Evolutionary conservation across 306 rosid genomes (phyloP), one percentile per base, ranked within the genome.

Genomic region (Prunus davidiana): DNA sequence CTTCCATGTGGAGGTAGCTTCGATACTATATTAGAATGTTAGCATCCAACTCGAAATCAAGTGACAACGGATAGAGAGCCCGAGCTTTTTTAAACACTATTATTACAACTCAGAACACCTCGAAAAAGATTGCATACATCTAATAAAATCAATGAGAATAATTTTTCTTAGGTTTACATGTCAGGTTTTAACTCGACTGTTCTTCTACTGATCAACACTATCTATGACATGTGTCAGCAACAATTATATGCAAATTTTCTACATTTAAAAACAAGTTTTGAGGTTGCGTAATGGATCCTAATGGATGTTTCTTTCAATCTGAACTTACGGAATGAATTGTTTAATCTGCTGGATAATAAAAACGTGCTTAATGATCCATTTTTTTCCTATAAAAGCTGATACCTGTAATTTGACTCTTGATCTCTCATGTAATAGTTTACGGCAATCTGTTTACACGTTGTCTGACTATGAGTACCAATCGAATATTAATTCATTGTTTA

Each of bases 281-380:
- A 67, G 12, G 57, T 25, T 69, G 60, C 60, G 45, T 12, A 9
- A 7, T 67, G 12, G 18, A 12, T 49, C 24, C 45, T 19, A 20
- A 16, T 38, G 52, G 15, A 69, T 68, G 43, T 69, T 15, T 64
- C 12, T 77, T 8, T 77, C 43, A 2, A 38, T 38, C 76, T 45
- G 5, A 0, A 5, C 73, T 52, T 10, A 79, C 78, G 78, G 16
- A 65, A 79, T 55, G 47, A 14, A 14, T 24, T 65, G 1, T 24
- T 47, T 52, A 55, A 69, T 1, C 2, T 13, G 12, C 50, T 16
- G 19, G 61, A 79, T 15, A 43, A 65, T 25, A 41, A 79, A 79
- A 72, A 78, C 78, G 78, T 79, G 82, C 68, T 20, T 55, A 73
- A 65, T 64, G 27, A 27, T 27, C 12, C 64, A 3, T 8, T 45